These are phyloP conservation scores for Xylaria curta DNA, from an alignment of 495 filamentous ascomycete species.

Conservation along the genomic window DNA sequence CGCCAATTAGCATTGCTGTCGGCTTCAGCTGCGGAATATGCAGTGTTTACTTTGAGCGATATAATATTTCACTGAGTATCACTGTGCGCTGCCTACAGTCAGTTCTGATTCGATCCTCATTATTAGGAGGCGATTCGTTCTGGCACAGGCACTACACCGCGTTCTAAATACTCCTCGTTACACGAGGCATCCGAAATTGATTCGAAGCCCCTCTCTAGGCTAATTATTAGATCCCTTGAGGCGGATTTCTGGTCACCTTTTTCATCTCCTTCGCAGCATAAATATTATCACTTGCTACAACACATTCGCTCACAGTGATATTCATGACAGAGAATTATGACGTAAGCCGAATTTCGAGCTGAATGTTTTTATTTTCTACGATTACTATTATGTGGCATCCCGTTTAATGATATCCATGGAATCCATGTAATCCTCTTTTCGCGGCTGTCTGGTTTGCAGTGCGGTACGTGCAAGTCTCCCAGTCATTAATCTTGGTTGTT, in stretches of 20 bases:
- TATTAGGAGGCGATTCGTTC: neutral
- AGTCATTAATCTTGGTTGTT: conserved; percentile 6
- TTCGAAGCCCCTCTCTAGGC: too few relatives aligned
- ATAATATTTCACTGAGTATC: neutral
- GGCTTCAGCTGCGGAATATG: neutral
- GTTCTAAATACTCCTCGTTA: neutral
- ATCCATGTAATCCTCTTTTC: neutral
- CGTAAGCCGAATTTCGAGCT: neutral
- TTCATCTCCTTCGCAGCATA: too few relatives aligned
- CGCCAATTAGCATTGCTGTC: neutral
- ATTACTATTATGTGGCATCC: neutral
- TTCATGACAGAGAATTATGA: neutral
- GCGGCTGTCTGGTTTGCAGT: neutral
- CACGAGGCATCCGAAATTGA: too few relatives aligned
- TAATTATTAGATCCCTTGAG: too few relatives aligned
- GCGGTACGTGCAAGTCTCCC: conserved; percentile 19
- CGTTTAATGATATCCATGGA: neutral
- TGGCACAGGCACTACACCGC: neutral
- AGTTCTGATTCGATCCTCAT: neutral
- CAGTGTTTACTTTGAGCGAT: neutral
- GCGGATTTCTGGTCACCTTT: too few relatives aligned
- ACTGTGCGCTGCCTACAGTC: neutral
- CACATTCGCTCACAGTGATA: neutral
- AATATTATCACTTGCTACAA: too few relatives aligned
- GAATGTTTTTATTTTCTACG: neutral